Base-by-base conservation (phyloP, 73 alveolate genomes). In the Symbiodinium pilosum region DNA sequence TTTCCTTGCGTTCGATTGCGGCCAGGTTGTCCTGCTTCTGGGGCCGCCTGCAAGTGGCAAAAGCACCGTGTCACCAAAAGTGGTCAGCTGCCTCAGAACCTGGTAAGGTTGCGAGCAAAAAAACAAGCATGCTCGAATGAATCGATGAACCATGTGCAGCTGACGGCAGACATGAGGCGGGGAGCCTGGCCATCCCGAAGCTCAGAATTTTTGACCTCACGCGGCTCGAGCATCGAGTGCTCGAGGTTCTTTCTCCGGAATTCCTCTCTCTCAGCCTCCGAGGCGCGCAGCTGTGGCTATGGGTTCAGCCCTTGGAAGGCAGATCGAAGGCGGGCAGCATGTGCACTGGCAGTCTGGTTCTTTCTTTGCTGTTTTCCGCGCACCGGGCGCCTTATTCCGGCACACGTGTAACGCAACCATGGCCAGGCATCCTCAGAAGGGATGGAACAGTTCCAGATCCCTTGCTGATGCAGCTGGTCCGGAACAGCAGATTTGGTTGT, bases 21-120 rank as follows among this genome's bases (percentile, higher is more conserved):
- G 59, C 59, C 21, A 64, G 81, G 34, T 64, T n/a, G 38, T 64
- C 81, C 38, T 64, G 38, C 81, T 64, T 20, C 34, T n/a, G 81
- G 81, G 81, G 81, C 81, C 81, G 4, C 38, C 81, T 24, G 81
- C 81, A 64, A 64, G 81, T n/a, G 81, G 81, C 20, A 64, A 64
- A 38, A 64, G 41, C 41, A 64, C 81, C 39, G 81, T 64, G 81
- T 64, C 81, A 14, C 20, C 81, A 64, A 64, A 64, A n/a, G 39
- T 64, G 30, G 81, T 38, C 30, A 3, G 39, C 12, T 64, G 59
- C 59, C 59, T 6, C 59, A 47, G 59, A 47, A 47, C n/a, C n/a
- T n/a, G n/a, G n/a, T n/a, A n/a, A n/a, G n/a, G n/a, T n/a, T n/a
- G n/a, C n/a, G n/a, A n/a, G n/a, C n/a, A n/a, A n/a, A n/a, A n/a